phyloP scores from a whole-genome alignment of 2,329 filamentous ascomycete genomes.

The Nothomitra cinnamomea region DNA sequence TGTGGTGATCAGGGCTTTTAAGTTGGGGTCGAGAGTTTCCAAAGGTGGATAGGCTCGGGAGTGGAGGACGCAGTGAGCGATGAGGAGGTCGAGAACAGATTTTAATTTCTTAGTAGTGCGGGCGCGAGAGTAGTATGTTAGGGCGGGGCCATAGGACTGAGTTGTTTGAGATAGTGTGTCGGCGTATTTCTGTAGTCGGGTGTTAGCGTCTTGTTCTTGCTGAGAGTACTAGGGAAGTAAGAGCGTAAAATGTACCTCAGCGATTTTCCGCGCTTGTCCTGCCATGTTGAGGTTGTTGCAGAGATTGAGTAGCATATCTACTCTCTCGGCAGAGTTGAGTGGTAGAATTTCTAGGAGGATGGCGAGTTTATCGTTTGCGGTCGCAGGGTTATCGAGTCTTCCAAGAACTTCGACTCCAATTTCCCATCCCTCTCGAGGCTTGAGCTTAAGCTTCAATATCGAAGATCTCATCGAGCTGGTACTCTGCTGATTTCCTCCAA shows the following conservation, averaged over 20 bases:
- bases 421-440: constrained; percentile 66
- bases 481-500: constrained; percentile 21
- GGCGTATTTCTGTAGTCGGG: constrained; percentile 51
- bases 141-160: constrained; percentile 65
- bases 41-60: constrained; percentile 60
- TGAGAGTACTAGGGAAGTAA: neutral
- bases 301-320: constrained; percentile 68
- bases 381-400: constrained; percentile 55
- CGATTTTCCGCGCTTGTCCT: constrained; percentile 61
- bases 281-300: constrained; percentile 64
- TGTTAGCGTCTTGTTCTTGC: neutral
- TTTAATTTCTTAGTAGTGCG: constrained; percentile 65
- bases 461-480: constrained; percentile 15
- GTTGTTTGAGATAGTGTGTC: constrained; percentile 56
- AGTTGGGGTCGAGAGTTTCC: constrained; percentile 60
- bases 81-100: constrained; percentile 71
- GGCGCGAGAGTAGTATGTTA: constrained; percentile 82
- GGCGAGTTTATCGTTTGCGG: constrained; percentile 56
- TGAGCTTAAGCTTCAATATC: constrained; percentile 20
- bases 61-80: constrained; percentile 72
- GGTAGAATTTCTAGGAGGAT: constrained; percentile 58
- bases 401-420: constrained; percentile 69
- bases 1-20: constrained; percentile 51
- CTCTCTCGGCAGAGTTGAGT: constrained; percentile 49
- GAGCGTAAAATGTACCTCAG: constrained; percentile 45